phyloP scores from a whole-genome alignment of 2,329 filamentous ascomycete species.

The Diaporthe sp. region DNA sequence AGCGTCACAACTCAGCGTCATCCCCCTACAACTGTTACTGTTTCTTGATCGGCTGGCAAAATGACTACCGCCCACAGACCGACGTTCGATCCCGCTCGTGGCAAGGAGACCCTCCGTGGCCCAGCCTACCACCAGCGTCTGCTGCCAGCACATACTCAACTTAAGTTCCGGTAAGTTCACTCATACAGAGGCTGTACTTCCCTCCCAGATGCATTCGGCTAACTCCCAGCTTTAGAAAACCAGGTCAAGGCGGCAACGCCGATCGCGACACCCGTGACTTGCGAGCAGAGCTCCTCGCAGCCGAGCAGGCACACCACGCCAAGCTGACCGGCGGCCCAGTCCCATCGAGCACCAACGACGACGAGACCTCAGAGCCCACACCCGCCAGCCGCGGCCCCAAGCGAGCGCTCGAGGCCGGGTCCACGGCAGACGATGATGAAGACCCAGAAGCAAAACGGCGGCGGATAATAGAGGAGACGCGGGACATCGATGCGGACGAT shows the following conservation, averaged over 20 bases:
- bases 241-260: conserved; percentile 89
- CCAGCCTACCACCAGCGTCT: conserved; percentile 97
- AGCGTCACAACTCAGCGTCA: background rate
- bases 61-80: conserved; percentile 84
- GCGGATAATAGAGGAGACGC: conserved; percentile 87
- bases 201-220: conserved; percentile 42
- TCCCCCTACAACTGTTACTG: background rate
- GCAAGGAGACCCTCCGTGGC: conserved; percentile 94
- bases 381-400: conserved; percentile 62
- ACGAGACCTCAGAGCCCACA: conserved; percentile 52
- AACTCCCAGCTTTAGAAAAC: conserved; percentile 63
- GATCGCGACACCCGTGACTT: conserved; percentile 80
- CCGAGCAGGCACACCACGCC: conserved; percentile 88
- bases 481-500: conserved; percentile 86
- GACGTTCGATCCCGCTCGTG: conserved; percentile 94
- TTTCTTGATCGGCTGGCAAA: conserved; percentile 35
- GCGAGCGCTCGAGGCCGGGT: conserved; percentile 69
- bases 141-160: conserved; percentile 90
- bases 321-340: conserved; percentile 79
- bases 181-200: background rate
- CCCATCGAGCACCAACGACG: conserved; percentile 56
- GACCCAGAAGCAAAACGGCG: conserved; percentile 86
- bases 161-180: conserved; percentile 81
- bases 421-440: conserved; percentile 63
- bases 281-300: conserved; percentile 87